phyloP scores from a whole-genome alignment of 306 rosid genomes.

The Vigna mungo region DNA sequence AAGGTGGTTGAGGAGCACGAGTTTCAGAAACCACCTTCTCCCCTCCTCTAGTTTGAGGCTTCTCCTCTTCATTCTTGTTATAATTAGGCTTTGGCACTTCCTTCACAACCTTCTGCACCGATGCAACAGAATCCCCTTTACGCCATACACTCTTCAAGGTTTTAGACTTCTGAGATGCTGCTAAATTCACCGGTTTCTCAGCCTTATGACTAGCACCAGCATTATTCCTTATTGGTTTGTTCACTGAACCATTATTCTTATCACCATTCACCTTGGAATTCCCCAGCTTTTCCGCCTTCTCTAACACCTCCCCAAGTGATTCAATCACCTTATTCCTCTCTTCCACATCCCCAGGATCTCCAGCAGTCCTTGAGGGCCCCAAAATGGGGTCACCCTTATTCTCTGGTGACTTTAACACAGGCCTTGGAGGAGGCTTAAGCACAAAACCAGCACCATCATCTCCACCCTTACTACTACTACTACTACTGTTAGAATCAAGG shows the following conservation, averaged over 20 bases:
- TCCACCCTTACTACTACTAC: conserved; percentile 58
- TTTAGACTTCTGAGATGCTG: conserved; percentile 57
- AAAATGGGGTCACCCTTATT: conserved; percentile 52
- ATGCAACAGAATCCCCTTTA: conserved; percentile 83
- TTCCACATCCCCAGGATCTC: conserved; percentile 50
- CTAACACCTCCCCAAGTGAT: conserved; percentile 94
- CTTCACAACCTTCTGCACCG: conserved; percentile 69
- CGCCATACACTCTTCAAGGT: conserved; percentile 96
- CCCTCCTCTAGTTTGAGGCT: conserved; percentile 48
- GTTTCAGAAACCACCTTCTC: conserved; percentile 52
- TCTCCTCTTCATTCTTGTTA: conserved; percentile 48
- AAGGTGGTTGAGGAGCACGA: conserved; percentile 55
- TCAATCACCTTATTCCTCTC: conserved; percentile 85
- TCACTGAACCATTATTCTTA: conserved; percentile 56
- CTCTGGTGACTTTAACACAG: conserved; percentile 66
- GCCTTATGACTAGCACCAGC: conserved; percentile 43
- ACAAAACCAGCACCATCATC: conserved; percentile 61
- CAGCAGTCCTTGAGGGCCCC: conserved; percentile 48
- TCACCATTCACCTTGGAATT: conserved; percentile 52
- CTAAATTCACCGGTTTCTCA: conserved; percentile 40
- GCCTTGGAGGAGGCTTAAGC: conserved; percentile 90
- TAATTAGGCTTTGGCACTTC: conserved; percentile 59
- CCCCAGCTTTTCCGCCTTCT: conserved; percentile 89
- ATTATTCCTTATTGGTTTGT: conserved; percentile 52
- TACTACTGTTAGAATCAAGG: conserved; percentile 73